Conservation (phyloP, 1,284 basidiomycete species). For the Apiotrichum veenhuisii region DNA sequence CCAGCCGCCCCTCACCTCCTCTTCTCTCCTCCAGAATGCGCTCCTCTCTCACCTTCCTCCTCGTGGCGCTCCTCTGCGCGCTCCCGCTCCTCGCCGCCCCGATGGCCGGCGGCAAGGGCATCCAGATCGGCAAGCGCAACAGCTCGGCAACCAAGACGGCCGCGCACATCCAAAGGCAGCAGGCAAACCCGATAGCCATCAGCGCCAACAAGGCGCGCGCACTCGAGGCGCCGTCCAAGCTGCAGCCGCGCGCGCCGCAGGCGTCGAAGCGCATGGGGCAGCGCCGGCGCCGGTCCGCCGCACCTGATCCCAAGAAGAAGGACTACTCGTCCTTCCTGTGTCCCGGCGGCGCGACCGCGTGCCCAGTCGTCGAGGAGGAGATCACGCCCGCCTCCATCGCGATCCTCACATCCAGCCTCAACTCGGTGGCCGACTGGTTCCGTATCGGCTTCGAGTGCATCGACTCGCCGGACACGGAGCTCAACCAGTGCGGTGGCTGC, state of each 20-base stretch:
- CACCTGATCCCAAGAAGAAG: constrained; percentile 33
- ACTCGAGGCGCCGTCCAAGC: constrained; percentile 27
- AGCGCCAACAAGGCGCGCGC: not conserved
- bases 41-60: not conserved
- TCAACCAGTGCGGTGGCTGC: constrained; percentile 50
- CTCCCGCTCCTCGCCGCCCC: constrained; percentile 1
- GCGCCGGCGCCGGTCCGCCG: constrained; percentile 29
- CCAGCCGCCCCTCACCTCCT: not conserved
- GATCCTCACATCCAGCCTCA: constrained; percentile 33
- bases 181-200: not conserved
- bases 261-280: constrained; percentile 44
- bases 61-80: not conserved
- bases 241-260: constrained; percentile 37
- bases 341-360: constrained; percentile 45
- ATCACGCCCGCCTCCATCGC: constrained; percentile 29
- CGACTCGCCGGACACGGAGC: constrained; percentile 47
- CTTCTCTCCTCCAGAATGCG: not conserved
- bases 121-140: constrained; percentile 2
- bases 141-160: not conserved
- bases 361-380: constrained; percentile 36
- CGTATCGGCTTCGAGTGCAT: constrained; percentile 50
- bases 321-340: constrained; percentile 51
- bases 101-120: not conserved
- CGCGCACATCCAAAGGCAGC: not conserved
- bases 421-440: constrained; percentile 49